These are phyloP conservation scores for Thelephora ganbajun DNA, from an alignment of 768 basidiomycete genomes.

Conservation along the genomic window DNA sequence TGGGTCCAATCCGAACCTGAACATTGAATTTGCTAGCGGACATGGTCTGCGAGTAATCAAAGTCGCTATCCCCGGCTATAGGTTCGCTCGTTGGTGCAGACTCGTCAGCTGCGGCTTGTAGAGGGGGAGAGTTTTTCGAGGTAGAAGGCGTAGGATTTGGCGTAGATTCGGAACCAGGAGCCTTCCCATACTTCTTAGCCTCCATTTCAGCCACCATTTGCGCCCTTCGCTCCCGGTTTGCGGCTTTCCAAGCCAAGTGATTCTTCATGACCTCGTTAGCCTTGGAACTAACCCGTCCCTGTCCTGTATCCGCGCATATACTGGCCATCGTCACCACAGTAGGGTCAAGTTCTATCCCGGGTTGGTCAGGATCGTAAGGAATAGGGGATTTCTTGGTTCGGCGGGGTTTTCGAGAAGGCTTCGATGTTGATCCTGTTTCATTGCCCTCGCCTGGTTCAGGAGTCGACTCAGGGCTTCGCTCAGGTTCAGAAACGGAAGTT, in stretches of 20 bases:
- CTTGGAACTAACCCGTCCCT: slow-evolving; percentile 68
- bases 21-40: slow-evolving; percentile 65
- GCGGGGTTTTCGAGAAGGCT: too few relatives aligned
- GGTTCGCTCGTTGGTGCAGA: slow-evolving; percentile 1
- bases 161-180: slow-evolving; percentile 3
- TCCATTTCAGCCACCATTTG: slow-evolving; percentile 53
- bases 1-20: slow-evolving; percentile 78
- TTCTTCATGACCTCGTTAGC: slow-evolving; percentile 58
- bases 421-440: too few relatives aligned
- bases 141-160: background rate
- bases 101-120: background rate
- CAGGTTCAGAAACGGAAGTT: too few relatives aligned
- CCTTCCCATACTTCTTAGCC: slow-evolving; percentile 59
- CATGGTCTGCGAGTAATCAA: slow-evolving; percentile 56
- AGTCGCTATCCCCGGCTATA: slow-evolving; percentile 29
- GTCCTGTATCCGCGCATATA: slow-evolving; percentile 64
- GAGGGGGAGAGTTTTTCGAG: background rate
- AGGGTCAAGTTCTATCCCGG: slow-evolving; percentile 72
- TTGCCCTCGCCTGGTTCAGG: too few relatives aligned
- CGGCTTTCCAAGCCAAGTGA: slow-evolving; percentile 57
- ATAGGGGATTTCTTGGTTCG: slow-evolving; percentile 8
- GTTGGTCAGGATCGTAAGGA: slow-evolving; percentile 42
- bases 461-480: too few relatives aligned
- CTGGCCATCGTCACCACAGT: slow-evolving; percentile 73
- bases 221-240: slow-evolving; percentile 51